Evolutionary conservation across 768 basidiomycete genomes (phyloP).

Genomic region (Hygrocybe coccinea): DNA sequence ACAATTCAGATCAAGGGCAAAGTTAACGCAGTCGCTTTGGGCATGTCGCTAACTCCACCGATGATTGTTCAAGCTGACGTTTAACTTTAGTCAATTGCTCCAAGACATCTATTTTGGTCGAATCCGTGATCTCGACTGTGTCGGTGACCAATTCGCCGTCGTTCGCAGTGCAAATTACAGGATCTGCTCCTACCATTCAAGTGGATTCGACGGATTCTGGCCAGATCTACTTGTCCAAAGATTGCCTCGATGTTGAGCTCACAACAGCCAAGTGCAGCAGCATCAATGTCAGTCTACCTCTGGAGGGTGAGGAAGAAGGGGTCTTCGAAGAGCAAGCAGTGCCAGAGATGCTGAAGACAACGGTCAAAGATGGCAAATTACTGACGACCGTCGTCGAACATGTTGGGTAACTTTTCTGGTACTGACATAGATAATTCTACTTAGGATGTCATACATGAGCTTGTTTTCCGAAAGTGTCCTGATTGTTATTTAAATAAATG

Average conservation of each 20-base stretch:
- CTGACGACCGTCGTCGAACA: constrained; percentile 90
- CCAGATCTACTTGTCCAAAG: constrained; percentile 87
- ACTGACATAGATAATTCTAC: background rate
- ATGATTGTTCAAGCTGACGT: background rate
- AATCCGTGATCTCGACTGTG: constrained; percentile 88
- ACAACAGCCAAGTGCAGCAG: constrained; percentile 91
- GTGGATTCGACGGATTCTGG: constrained; percentile 94
- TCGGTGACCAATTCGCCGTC: constrained; percentile 89
- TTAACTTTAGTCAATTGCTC: constrained; percentile 67
- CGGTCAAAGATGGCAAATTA: constrained; percentile 74
- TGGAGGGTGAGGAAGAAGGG: constrained; percentile 86
- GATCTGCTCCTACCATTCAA: constrained; percentile 85
- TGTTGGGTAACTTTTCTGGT: constrained; percentile 40
- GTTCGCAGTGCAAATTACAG: constrained; percentile 88
- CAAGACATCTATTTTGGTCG: constrained; percentile 83
- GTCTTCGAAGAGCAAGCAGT: constrained; percentile 85
- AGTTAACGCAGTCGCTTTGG: constrained; percentile 86
- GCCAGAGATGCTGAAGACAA: constrained; percentile 93
- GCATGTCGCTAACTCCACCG: constrained; percentile 41
- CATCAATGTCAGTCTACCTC: constrained; percentile 86
- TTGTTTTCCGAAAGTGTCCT: too few species aligned
- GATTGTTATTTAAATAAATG: too few species aligned
- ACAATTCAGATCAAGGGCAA: constrained; percentile 87
- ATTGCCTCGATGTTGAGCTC: constrained; percentile 73
- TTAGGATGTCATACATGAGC: too few species aligned